phyloP scores from a whole-genome alignment of 495 filamentous ascomycete genomes.

The Hypoxylon rickii region DNA sequence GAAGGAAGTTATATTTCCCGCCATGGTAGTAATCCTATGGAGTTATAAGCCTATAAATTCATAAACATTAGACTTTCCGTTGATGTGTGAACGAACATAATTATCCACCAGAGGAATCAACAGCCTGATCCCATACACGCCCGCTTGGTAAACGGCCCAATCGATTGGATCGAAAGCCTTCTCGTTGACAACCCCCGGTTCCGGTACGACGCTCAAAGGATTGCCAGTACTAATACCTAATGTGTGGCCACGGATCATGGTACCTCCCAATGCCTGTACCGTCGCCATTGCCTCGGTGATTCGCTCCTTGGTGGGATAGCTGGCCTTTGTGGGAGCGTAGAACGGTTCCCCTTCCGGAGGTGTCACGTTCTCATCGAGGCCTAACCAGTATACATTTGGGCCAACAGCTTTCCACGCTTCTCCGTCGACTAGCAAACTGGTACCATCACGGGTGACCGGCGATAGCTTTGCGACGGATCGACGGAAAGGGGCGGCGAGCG shows the following conservation, averaged over 20 bases:
- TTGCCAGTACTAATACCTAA: constrained; percentile 59
- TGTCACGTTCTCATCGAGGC: constrained; percentile 61
- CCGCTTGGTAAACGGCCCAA: constrained; percentile 59
- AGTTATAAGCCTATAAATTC: constrained; percentile 14
- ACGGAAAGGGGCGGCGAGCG: constrained; percentile 14
- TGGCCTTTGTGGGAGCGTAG: constrained; percentile 53
- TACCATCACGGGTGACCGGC: constrained; percentile 47
- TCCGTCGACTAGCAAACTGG: constrained; percentile 45
- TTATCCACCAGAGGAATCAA: constrained; percentile 56
- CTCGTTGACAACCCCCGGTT: constrained; percentile 50
- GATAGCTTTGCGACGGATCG: constrained; percentile 22
- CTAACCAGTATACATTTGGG: constrained; percentile 62
- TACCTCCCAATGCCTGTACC: constrained; percentile 55
- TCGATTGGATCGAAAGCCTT: constrained; percentile 56
- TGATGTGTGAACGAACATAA: constrained; percentile 39
- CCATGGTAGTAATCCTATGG: constrained; percentile 62
- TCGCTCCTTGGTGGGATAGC: constrained; percentile 58
- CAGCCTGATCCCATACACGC: constrained; percentile 53
- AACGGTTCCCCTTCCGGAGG: constrained; percentile 54
- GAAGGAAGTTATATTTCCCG: constrained; percentile 61
- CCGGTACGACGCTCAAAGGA: constrained; percentile 55
- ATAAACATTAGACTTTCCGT: neutral
- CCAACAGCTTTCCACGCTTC: constrained; percentile 56
- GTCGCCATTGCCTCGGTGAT: constrained; percentile 59
- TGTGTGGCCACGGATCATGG: constrained; percentile 58